Evolutionary conservation across 2,329 filamentous ascomycete genomes (phyloP), one percentile per base, ranked within the genome.

Genomic region (Neopestalotiopsis rosae): DNA sequence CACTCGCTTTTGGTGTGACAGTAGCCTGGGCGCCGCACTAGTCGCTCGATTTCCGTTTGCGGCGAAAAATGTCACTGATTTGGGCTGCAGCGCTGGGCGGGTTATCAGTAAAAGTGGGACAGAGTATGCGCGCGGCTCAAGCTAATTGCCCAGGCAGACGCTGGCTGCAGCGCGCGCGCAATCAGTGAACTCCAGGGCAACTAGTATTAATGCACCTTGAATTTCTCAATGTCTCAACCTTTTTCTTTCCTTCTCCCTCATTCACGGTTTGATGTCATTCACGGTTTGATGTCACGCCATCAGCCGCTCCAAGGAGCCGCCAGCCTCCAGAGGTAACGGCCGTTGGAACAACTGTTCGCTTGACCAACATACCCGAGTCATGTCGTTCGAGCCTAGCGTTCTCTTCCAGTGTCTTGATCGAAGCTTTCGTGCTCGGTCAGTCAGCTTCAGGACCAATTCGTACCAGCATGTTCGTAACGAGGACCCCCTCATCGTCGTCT

Each of bases 81-180:
- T 5, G 12, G 59, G 32, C 4, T 62, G 13, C 28, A 12, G 24
- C 59, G 32, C 28, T 5, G 4, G 59, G 4, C 3, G 24, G 13
- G 57, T 59, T 40, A 17, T 40, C n/a, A 56, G 6, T 32, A 24
- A 62, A 40, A 62, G 59, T 40, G 59, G 32, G 59, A 34, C 59
- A 5, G 14, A 6, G 7, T 59, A 12, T 30, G 5, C 49, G 34
- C 34, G 34, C 34, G 34, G 34, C 34, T 38, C 24, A 28, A 28
- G 24, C 24, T 28, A 4, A 28, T 28, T 28, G 24, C 24, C 24
- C 24, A 28, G 34, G 34, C 34, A 38, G 34, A 28, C 34, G 6
- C 34, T 7, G 34, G 34, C 34, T 10, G 34, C 6, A 7, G 34
- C 6, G 34, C 34, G 5, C 57, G 24, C 12, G 7, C n/a, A 59